Conservation (phyloP, 2,329 filamentous ascomycete genomes). For the Bipolaris sorokiniana region DNA sequence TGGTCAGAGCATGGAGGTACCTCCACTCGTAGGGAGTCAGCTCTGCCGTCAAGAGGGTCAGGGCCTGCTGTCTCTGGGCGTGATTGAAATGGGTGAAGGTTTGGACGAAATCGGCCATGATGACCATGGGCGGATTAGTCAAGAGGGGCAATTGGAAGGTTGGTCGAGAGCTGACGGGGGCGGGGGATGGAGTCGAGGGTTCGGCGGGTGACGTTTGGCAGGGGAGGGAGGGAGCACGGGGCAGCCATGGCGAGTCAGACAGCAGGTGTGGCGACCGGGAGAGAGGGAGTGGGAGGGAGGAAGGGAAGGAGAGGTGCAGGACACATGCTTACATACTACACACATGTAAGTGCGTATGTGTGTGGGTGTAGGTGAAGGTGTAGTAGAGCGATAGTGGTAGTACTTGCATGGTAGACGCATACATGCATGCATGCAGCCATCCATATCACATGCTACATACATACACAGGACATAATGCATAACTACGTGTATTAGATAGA, state of each 20-base stretch:
- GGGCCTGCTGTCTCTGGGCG: slow-evolving; percentile 25
- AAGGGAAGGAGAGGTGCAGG: too few relatives aligned
- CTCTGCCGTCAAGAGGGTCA: slow-evolving; percentile 32
- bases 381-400: too few relatives aligned
- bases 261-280: neutral
- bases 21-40: slow-evolving; percentile 44
- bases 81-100: slow-evolving; percentile 27
- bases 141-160: slow-evolving; percentile 7
- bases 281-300: too few relatives aligned
- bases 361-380: neutral
- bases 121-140: neutral
- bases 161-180: slow-evolving; percentile 13
- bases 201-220: slow-evolving; percentile 7
- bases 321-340: neutral
- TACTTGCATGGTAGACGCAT: too few relatives aligned
- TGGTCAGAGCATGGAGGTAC: slow-evolving; percentile 23
- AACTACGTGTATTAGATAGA: neutral
- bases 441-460: too few relatives aligned
- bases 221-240: slow-evolving; percentile 7
- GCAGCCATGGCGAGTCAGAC: neutral
- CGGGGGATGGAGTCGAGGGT: neutral
- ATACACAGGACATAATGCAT: too few relatives aligned
- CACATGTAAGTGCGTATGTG: neutral
- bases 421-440: too few relatives aligned
- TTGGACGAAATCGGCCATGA: slow-evolving; percentile 18